Evolutionary conservation across 2,329 filamentous ascomycete genomes (phyloP), one percentile per base, ranked within the genome.

Genomic region (Emergomyces orientalis): DNA sequence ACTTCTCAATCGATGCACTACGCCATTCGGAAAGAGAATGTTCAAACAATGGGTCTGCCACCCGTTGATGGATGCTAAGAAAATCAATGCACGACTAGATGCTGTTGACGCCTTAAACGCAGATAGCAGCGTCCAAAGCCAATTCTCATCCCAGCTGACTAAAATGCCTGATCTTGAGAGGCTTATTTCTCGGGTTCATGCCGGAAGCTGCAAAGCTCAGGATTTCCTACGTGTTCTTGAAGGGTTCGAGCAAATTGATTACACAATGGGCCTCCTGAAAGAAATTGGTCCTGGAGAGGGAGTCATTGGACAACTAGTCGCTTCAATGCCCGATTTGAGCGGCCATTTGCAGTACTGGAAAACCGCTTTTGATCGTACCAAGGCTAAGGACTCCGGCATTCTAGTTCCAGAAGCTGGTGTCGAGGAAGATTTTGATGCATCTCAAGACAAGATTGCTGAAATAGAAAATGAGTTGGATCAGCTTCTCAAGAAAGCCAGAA

Each of bases 11-110:
- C 86, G 91, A 60, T 99, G 94, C 72, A 88, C 97, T 65, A 97
- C 94, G 3, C 93, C 94, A 0, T 99, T 99, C 72, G 94, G 94
- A 63, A 99, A 99, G 77, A 88, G 94, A 13, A 86, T 96, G 74
- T 91, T 99, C 74, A 88, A 92, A 62, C 91, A 96, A 74, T 99
- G 94, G 94, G 88, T 99, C 2, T 97, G 93, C 70, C 94, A 99
- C 74, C 94, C 94, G 2, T 81, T 99, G 17, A 91, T 91, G 73
- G 89, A 96, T 75, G 87, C 90, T 6, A 78, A 82, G 45, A 91
- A 89, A 72, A 97, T 99, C 79, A 96, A 97, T 70, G 91, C 95
- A 67, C 86, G 94, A 6, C 80, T 99, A 13, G 92, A 99, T 76
- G 94, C 94, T 5, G 91, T 99, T 4, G 94, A 97, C 70, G 87